Evolutionary conservation across 2,329 filamentous ascomycete species (phyloP).

Genomic region (Coleophoma eucalyptorum): DNA sequence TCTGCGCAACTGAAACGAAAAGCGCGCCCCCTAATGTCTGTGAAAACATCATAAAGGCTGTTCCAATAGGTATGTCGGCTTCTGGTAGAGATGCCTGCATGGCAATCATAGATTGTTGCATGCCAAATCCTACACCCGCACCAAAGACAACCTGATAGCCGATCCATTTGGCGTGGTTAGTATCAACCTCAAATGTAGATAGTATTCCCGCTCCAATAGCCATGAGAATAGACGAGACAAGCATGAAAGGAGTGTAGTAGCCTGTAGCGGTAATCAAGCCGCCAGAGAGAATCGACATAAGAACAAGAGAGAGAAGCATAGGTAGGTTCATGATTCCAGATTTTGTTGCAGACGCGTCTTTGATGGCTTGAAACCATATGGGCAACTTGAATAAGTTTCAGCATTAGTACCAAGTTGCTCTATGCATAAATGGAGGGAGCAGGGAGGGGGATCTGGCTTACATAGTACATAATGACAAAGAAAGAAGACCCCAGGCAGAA

Average conservation of each 20-base stretch:
- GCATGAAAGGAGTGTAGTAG: constrained; percentile 56
- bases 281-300: not conserved
- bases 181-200: constrained; percentile 43
- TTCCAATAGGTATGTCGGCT: not conserved
- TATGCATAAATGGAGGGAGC: not conserved
- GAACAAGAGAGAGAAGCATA: constrained; percentile 11
- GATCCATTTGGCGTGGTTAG: constrained; percentile 9
- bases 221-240: constrained; percentile 40
- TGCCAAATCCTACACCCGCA: not conserved
- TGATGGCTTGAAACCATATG: constrained; percentile 41
- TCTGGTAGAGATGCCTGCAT: not conserved
- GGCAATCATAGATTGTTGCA: not conserved
- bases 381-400: constrained; percentile 26
- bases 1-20: not conserved
- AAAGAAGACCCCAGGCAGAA: not conserved
- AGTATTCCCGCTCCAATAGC: constrained; percentile 42
- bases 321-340: constrained; percentile 36
- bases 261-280: constrained; percentile 31
- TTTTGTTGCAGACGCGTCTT: constrained; percentile 32
- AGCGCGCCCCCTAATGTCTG: not conserved
- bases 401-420: not conserved
- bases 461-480: not conserved
- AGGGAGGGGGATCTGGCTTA: not conserved
- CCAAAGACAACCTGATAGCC: constrained; percentile 22
- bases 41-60: not conserved